Percentiles rank a stretch among this genome's conserved stretches.
phyloP scores from a whole-genome alignment of 345 rosid genomes.

The Pistacia integerrima region DNA sequence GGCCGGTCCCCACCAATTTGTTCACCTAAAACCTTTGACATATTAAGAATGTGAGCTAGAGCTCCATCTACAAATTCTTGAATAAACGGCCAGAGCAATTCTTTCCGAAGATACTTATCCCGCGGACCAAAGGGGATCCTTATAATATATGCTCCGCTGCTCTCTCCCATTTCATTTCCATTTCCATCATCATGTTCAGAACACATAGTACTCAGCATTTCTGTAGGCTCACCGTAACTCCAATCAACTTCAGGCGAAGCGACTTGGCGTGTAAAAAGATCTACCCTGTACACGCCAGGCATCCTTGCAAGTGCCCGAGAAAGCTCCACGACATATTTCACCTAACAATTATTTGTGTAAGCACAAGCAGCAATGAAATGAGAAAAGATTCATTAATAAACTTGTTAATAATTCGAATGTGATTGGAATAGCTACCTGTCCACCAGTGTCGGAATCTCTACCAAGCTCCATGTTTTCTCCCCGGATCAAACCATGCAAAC shows the following conservation, averaged over 20 bases:
- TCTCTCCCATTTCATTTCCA: slow-evolving; percentile 76
- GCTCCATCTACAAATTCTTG: slow-evolving; percentile 99
- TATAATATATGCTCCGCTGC: slow-evolving; percentile 91
- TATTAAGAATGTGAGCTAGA: slow-evolving; percentile 78
- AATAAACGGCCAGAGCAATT: slow-evolving; percentile 82
- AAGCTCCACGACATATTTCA: slow-evolving; percentile 96
- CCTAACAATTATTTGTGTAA: slow-evolving; percentile 40
- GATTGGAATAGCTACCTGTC: slow-evolving; percentile 60
- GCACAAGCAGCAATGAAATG: slow-evolving; percentile 6
- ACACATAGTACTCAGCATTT: slow-evolving; percentile 69
- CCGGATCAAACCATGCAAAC: slow-evolving; percentile 94
- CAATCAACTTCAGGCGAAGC: slow-evolving; percentile 88
- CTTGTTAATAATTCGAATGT: background rate
- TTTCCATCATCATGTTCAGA: slow-evolving; percentile 55
- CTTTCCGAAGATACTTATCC: slow-evolving; percentile 76
- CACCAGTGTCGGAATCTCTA: slow-evolving; percentile 97
- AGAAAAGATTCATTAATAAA: background rate
- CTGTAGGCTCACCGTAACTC: slow-evolving; percentile 98
- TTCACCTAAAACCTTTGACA: slow-evolving; percentile 89
- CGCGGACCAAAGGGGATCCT: slow-evolving; percentile 96
- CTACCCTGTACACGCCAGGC: slow-evolving; percentile 98
- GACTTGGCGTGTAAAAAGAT: slow-evolving; percentile 90
- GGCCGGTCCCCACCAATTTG: slow-evolving; percentile 85
- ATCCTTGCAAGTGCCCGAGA: slow-evolving; percentile 89
- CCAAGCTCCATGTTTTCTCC: slow-evolving; percentile 99